Base-by-base conservation (phyloP, 1,284 basidiomycete species). In the Leccinum pseudoinsigne region DNA sequence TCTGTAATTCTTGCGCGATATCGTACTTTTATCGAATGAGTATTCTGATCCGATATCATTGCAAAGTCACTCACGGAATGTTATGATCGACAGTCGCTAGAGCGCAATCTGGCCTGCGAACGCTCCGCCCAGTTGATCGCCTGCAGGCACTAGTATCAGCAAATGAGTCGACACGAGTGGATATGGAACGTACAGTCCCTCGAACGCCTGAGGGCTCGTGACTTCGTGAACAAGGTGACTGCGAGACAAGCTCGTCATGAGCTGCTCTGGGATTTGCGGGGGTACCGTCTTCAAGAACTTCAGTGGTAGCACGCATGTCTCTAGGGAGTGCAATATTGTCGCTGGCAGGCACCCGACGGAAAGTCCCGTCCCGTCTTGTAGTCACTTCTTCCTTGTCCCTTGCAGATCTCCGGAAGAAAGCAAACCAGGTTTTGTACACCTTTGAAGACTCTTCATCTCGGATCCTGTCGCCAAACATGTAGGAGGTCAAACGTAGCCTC, bases 11-110 rank as follows among this genome's bases (percentile, higher is more conserved):
- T 28, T 28, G 26, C 26, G 26, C 26, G 26, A 28, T 28, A 28
- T 28, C 7, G 26, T 28, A 28, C 26, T 28, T 28, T 28, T 8
- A 28, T 7, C 26, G 26, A 28, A 28, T 28, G 26, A 28, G 26
- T 7, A 28, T 28, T 28, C 26, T 28, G 26, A 28, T 28, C 26
- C 1, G 26, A 28, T 8, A 36, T 0, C 34, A 36, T 36, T 21
- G 47, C 21, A 38, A 31, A 21, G 45, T 12, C 47, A 85, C 94
- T 76, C 78, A 95, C 94, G 95, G 95, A 66, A 97, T 88, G 72
- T 98, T 97, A 80, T 98, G 95, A 79, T 97, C 95, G 26, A 97
- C 91, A 2, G 95, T 98, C 14, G 93, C 95, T 55, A 98, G 84
- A 60, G 95, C 97, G 77, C 95, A 97, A 77, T 98, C 95, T 51